phyloP scores from a whole-genome alignment of 768 basidiomycete genomes.

The Suillus variegatus region DNA sequence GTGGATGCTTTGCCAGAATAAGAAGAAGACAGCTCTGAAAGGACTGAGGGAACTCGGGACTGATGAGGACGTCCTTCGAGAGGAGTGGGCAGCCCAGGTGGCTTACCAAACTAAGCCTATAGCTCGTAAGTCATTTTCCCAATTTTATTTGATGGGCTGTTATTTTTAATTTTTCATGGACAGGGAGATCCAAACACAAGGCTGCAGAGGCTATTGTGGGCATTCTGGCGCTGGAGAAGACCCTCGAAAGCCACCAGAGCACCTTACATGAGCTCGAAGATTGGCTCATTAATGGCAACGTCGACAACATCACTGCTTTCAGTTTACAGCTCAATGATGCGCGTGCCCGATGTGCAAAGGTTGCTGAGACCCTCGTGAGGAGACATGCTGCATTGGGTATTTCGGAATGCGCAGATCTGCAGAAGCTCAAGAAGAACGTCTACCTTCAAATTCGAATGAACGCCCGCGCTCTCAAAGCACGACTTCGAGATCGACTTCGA shows the following conservation, averaged over 20 bases:
- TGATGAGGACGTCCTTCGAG: slow-evolving; percentile 6
- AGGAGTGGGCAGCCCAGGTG: slow-evolving; percentile 23
- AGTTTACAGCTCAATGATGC: slow-evolving; percentile 6
- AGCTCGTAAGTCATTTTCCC: slow-evolving; percentile 1
- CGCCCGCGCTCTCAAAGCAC: slow-evolving; percentile 20
- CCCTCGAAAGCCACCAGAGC: no score
- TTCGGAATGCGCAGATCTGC: slow-evolving; percentile 4
- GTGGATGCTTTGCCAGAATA: slow-evolving; percentile 11
- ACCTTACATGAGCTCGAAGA: slow-evolving; percentile 4
- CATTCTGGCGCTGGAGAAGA: no score
- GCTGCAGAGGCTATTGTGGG: no score
- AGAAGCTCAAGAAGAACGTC: slow-evolving; percentile 7
- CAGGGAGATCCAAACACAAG: no score
- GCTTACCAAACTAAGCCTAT: slow-evolving; percentile 19
- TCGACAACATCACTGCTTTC: slow-evolving; percentile 4
- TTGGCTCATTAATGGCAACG: background rate
- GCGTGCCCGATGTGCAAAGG: no score
- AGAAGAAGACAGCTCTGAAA: background rate
- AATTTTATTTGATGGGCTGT: background rate
- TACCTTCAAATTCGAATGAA: slow-evolving; percentile 20
- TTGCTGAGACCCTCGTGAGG: background rate
- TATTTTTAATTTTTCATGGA: no score
- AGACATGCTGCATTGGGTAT: slow-evolving; percentile 5
- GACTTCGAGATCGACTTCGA: slow-evolving; percentile 17
- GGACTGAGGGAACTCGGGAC: background rate